These are phyloP conservation scores for Irpex lacteus DNA, from an alignment of 1,284 basidiomycete genomes.

Conservation along the genomic window DNA sequence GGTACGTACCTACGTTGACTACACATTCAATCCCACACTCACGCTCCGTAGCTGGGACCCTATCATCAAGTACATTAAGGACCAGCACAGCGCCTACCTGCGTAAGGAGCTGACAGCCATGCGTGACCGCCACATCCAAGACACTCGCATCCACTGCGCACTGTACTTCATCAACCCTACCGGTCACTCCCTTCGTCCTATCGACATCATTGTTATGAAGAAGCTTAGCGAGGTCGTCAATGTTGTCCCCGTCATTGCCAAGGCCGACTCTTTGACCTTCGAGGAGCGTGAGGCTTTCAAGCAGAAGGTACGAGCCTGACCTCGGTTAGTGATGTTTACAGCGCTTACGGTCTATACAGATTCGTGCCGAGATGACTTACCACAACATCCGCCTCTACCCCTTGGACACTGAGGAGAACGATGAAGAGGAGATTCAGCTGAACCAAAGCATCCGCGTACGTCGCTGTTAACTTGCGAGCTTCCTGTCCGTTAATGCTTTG, in stretches of 20 bases:
- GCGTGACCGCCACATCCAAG: slow-evolving; percentile 97
- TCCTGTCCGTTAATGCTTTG: too few relatives aligned
- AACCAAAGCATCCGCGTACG: slow-evolving; percentile 87
- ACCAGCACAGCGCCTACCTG: slow-evolving; percentile 98
- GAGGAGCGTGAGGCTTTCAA: slow-evolving; percentile 96
- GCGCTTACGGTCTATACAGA: slow-evolving; percentile 41
- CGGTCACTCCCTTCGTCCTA: slow-evolving; percentile 88
- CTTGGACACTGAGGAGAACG: slow-evolving; percentile 95
- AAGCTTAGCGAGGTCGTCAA: slow-evolving; percentile 98
- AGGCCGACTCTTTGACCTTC: slow-evolving; percentile 92
- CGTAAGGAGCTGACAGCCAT: slow-evolving; percentile 99
- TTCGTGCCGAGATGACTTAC: slow-evolving; percentile 90
- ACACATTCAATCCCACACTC: not conserved
- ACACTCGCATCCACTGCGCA: slow-evolving; percentile 98
- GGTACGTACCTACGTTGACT: slow-evolving; percentile 48
- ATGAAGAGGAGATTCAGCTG: slow-evolving; percentile 87
- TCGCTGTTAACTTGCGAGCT: too few relatives aligned
- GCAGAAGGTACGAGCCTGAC: slow-evolving; percentile 56
- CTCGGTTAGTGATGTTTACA: not conserved
- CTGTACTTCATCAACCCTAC: slow-evolving; percentile 99
- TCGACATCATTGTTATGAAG: slow-evolving; percentile 99
- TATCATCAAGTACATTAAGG: slow-evolving; percentile 98
- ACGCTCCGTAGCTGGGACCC: slow-evolving; percentile 83
- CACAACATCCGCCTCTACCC: slow-evolving; percentile 96
- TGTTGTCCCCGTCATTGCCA: slow-evolving; percentile 98